phyloP scores from a whole-genome alignment of 345 rosid species.

The Salix koriyanagi region DNA sequence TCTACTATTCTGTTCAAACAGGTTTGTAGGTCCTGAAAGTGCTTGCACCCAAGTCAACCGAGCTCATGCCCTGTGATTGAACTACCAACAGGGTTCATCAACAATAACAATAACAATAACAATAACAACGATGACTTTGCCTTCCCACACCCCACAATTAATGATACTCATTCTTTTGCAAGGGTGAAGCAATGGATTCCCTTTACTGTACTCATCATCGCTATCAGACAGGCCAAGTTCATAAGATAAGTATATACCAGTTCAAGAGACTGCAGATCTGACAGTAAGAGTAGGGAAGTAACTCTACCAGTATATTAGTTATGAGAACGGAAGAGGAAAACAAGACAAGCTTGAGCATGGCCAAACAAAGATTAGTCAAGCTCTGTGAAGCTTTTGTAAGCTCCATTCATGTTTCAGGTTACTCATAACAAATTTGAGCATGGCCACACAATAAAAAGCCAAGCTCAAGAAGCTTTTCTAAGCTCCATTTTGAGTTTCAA shows the following conservation, averaged over 20 bases:
- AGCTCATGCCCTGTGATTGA: neutral
- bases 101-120: neutral
- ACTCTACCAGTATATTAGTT: neutral
- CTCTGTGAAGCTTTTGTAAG: neutral
- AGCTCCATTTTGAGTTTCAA: neutral
- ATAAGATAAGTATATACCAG: neutral
- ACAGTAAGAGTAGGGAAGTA: neutral
- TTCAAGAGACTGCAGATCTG: neutral
- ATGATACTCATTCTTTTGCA: neutral
- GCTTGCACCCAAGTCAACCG: neutral
- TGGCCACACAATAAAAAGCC: neutral
- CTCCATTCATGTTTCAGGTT: neutral
- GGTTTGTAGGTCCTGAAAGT: neutral
- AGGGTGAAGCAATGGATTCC: neutral
- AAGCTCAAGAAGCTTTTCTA: neutral
- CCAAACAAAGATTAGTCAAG: neutral
- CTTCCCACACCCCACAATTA: neutral
- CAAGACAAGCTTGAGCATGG: neutral
- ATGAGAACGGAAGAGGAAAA: neutral
- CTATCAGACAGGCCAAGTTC: neutral
- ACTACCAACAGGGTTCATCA: neutral
- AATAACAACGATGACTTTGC: neutral
- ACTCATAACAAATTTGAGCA: neutral
- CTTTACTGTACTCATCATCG: neutral
- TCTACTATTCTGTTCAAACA: neutral